Conservation (phyloP, 2,329 filamentous ascomycete species). For the Metarhizium brunneum region DNA sequence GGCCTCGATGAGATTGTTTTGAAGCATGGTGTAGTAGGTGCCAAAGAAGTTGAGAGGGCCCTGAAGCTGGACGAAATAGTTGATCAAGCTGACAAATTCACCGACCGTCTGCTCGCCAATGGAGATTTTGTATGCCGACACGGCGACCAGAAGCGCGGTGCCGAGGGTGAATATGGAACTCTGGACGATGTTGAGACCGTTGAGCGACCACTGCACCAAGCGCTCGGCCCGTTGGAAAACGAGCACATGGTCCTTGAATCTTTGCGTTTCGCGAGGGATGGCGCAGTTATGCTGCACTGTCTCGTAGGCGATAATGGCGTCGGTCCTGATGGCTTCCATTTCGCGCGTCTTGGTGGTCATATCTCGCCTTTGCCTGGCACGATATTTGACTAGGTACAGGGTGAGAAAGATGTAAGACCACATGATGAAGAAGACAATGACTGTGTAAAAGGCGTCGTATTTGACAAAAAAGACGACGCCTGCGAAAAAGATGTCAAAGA, state of each 20-base stretch:
- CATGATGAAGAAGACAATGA: constrained; percentile 38
- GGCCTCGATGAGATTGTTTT: constrained; percentile 46
- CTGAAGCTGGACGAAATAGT: constrained; percentile 66
- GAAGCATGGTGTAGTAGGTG: constrained; percentile 43
- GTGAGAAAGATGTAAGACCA: constrained; percentile 41
- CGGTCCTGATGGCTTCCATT: constrained; percentile 39
- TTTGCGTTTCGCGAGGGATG: constrained; percentile 46
- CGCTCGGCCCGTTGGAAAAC: constrained; percentile 48
- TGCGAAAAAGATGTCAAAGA: constrained; percentile 39
- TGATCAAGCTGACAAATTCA: constrained; percentile 61
- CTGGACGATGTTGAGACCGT: constrained; percentile 51
- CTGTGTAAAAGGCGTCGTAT: constrained; percentile 38
- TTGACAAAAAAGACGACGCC: constrained; percentile 34
- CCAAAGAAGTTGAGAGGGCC: constrained; percentile 63
- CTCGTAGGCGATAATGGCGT: constrained; percentile 39
- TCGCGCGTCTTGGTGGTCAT: constrained; percentile 35
- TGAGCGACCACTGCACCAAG: constrained; percentile 44
- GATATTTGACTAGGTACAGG: constrained; percentile 39
- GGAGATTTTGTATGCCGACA: constrained; percentile 54
- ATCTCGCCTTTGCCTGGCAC: constrained; percentile 32
- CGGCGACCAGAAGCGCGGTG: constrained; percentile 49
- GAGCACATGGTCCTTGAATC: constrained; percentile 44
- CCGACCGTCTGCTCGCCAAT: constrained; percentile 45
- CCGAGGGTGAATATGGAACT: constrained; percentile 55
- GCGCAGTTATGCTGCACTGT: constrained; percentile 59